A percentile compares a stretch with the other conserved stretches of the same genome.
Evolutionary conservation across 2,329 filamentous ascomycete genomes (phyloP).

Genomic region (Thyridium curvatum): DNA sequence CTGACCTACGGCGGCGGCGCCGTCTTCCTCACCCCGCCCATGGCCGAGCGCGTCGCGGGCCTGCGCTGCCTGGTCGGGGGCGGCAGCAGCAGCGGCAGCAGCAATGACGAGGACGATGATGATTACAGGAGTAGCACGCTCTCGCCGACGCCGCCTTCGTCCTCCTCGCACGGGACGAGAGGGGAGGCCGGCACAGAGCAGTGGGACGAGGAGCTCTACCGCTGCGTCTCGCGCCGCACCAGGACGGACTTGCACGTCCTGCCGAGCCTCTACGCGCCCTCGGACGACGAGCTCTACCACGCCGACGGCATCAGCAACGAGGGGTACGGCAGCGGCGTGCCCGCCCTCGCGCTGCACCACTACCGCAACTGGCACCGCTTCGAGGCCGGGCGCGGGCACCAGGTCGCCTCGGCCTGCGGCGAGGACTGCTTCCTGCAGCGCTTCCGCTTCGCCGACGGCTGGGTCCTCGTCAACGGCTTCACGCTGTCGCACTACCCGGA

Average conservation of each 20-base stretch:
- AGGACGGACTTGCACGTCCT: conserved; percentile 31
- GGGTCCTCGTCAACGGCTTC: conserved; percentile 41
- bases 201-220: conserved; percentile 35
- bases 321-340: conserved; percentile 22
- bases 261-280: conserved; percentile 34
- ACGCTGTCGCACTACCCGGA: conserved; percentile 35
- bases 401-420: conserved; percentile 34
- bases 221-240: conserved; percentile 28
- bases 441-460: conserved; percentile 36
- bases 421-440: conserved; percentile 41
- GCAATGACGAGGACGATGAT: conserved; percentile 3
- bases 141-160: conserved; percentile 2
- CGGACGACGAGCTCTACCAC: conserved; percentile 21
- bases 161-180: conserved; percentile 12
- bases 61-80: conserved; percentile 28
- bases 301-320: conserved; percentile 25
- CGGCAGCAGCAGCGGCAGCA: too few relatives aligned
- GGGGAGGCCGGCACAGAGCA: conserved; percentile 10
- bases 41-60: conserved; percentile 23
- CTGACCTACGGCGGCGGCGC: conserved; percentile 38
- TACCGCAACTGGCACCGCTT: conserved; percentile 29
- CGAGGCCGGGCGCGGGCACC: conserved; percentile 31
- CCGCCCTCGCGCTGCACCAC: conserved; percentile 34
- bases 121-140: background rate
- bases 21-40: conserved; percentile 30